A percentile compares a stretch with the other conserved stretches of the same genome.
Conservation (phyloP, 371 early-diverging fungal species). For the Mortierella sp. region DNA sequence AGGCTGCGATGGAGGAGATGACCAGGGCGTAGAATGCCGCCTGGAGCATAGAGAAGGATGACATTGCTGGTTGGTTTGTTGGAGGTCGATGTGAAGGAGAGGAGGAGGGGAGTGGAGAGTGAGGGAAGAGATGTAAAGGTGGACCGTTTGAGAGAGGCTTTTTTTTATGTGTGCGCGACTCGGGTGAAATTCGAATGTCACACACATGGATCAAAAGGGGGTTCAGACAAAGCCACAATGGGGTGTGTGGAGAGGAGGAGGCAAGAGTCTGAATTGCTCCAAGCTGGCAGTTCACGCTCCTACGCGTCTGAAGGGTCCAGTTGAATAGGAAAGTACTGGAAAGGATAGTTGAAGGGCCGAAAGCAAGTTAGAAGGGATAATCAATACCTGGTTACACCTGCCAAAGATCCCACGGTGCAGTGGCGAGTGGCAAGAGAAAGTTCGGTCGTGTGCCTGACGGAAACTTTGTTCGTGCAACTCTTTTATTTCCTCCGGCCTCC, state of each 20-base stretch:
- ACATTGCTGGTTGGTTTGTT: neutral
- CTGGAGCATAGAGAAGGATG: constrained; percentile 20
- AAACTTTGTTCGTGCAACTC: too few relatives aligned
- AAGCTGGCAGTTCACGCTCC: too few relatives aligned
- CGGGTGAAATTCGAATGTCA: neutral
- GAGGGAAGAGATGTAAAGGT: neutral
- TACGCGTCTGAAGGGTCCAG: neutral
- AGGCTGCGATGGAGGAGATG: constrained; percentile 23
- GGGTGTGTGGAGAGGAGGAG: neutral
- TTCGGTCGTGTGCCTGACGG: too few relatives aligned
- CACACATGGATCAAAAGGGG: neutral
- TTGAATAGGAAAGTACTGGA: neutral
- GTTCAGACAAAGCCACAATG: neutral
- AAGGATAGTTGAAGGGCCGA: neutral
- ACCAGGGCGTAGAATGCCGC: constrained; percentile 35
- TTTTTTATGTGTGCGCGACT: neutral
- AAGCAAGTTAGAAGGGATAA: neutral
- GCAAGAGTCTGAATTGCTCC: too few relatives aligned
- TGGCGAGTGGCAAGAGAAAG: too few relatives aligned
- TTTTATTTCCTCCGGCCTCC: neutral
- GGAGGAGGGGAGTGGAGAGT: neutral
- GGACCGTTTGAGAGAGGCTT: neutral
- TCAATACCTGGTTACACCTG: too few relatives aligned
- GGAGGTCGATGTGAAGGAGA: neutral
- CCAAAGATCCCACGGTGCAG: too few relatives aligned